Evolutionary conservation across 1,284 basidiomycete genomes (phyloP).

Genomic region (Pascua sp.): DNA sequence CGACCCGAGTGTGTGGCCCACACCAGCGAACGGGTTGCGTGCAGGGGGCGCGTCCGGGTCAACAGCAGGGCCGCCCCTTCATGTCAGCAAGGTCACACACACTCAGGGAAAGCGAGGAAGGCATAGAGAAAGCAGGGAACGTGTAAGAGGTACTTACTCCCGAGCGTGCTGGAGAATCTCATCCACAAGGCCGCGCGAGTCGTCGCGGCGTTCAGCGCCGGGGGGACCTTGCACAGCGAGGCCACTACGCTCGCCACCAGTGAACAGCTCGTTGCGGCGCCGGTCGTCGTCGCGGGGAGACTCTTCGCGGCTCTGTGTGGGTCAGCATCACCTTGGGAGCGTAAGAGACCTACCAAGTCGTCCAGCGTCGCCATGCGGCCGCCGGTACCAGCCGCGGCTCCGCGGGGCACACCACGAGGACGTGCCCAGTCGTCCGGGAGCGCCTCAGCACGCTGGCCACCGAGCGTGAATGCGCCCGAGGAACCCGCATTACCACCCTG

Average conservation of each 20-base stretch:
- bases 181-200: slow-evolving; percentile 57
- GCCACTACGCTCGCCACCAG: slow-evolving; percentile 86
- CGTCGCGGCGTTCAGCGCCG: slow-evolving; percentile 44
- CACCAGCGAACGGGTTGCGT: slow-evolving; percentile 7
- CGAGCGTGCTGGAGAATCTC: slow-evolving; percentile 78
- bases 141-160: slow-evolving; percentile 58
- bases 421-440: slow-evolving; percentile 44
- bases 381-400: background rate
- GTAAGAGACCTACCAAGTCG: slow-evolving; percentile 15
- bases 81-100: slow-evolving; percentile 24
- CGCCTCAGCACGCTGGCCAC: slow-evolving; percentile 27
- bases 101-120: no score
- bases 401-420: background rate
- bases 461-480: slow-evolving; percentile 30
- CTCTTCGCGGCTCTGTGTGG: slow-evolving; percentile 11
- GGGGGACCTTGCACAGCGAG: slow-evolving; percentile 81
- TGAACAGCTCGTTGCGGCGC: slow-evolving; percentile 54
- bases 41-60: slow-evolving; percentile 21
- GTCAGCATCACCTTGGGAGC: no score
- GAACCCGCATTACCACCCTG: background rate
- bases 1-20: slow-evolving; percentile 71
- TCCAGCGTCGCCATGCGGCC: slow-evolving; percentile 27
- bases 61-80: slow-evolving; percentile 24
- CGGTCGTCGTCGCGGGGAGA: slow-evolving; percentile 18
- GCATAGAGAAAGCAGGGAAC: background rate